Percentiles rank a stretch among this genome's conserved stretches.
Evolutionary conservation across 371 early-diverging fungal genomes (phyloP).

Genomic region (Quaeritorhiza haematococci): DNA sequence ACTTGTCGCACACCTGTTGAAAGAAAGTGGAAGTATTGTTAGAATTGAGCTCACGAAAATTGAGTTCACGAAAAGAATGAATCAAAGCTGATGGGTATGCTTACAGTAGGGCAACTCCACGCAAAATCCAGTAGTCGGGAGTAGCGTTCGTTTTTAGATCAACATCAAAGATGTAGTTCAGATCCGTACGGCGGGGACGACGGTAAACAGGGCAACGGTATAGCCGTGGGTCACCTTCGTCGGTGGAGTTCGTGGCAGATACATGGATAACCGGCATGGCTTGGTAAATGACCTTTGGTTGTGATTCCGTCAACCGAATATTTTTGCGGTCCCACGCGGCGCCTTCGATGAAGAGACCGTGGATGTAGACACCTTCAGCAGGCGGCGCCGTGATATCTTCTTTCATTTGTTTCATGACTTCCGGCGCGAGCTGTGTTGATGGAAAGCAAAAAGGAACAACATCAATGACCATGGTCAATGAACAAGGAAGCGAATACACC

Average conservation of each 20-base stretch:
- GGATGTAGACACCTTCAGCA: conserved; percentile 55
- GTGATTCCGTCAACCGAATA: conserved; percentile 50
- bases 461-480: no score
- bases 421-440: conserved; percentile 36
- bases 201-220: conserved; percentile 58
- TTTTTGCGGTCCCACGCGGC: conserved; percentile 60
- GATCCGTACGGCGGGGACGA: conserved; percentile 35
- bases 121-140: conserved; percentile 57
- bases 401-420: conserved; percentile 61
- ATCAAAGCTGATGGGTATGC: conserved; percentile 3
- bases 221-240: conserved; percentile 52
- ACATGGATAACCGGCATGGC: conserved; percentile 56
- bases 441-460: background rate
- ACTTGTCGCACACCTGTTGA: no score
- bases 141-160: conserved; percentile 47
- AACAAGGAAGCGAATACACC: background rate
- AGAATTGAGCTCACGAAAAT: no score
- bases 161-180: conserved; percentile 55
- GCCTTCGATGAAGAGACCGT: conserved; percentile 59
- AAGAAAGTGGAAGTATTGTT: no score
- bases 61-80: no score
- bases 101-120: conserved; percentile 46
- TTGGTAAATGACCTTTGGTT: conserved; percentile 52
- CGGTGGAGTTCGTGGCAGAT: conserved; percentile 44
- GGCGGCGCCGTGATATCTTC: conserved; percentile 56